Evolutionary conservation across 1,139 yeast species (phyloP).

Genomic region (Magnusiomyces paraingens): DNA sequence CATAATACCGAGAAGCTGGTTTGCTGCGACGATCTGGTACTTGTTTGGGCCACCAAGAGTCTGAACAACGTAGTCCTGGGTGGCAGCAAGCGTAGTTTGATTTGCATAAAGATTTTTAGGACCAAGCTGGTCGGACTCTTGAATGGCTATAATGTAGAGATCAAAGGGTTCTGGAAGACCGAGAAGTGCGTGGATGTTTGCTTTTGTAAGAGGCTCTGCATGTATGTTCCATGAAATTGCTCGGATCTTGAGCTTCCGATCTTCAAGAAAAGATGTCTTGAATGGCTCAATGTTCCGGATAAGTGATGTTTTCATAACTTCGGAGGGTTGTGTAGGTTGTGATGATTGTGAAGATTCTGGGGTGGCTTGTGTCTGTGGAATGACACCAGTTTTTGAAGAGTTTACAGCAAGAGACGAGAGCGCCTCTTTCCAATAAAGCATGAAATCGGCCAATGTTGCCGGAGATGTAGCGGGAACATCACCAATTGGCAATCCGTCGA

Average conservation of each 20-base stretch:
- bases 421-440: constrained; percentile 1
- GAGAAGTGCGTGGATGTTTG: constrained; percentile 7
- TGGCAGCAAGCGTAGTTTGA: constrained; percentile 35
- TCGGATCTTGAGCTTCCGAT: constrained; percentile 2
- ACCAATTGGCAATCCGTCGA: constrained; percentile 10
- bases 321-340: not conserved
- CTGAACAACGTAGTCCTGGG: constrained; percentile 33
- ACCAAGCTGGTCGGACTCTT: constrained; percentile 48
- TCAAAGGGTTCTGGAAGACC: constrained; percentile 27
- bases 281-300: not conserved
- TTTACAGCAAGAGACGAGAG: not conserved
- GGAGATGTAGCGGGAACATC: constrained; percentile 7
- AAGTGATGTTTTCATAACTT: not conserved
- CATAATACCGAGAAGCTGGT: constrained; percentile 46
- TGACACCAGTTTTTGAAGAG: not conserved
- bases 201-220: constrained; percentile 10
- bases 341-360: not conserved
- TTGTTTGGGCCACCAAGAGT: constrained; percentile 22
- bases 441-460: constrained; percentile 17
- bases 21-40: constrained; percentile 34
- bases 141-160: constrained; percentile 42
- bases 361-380: not conserved
- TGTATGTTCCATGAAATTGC: constrained; percentile 13
- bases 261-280: constrained; percentile 5
- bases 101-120: constrained; percentile 42